Evolutionary conservation across 1,139 yeast species (phyloP), one percentile per base, ranked within the genome.

Genomic region (Yamadazyma dendronema): DNA sequence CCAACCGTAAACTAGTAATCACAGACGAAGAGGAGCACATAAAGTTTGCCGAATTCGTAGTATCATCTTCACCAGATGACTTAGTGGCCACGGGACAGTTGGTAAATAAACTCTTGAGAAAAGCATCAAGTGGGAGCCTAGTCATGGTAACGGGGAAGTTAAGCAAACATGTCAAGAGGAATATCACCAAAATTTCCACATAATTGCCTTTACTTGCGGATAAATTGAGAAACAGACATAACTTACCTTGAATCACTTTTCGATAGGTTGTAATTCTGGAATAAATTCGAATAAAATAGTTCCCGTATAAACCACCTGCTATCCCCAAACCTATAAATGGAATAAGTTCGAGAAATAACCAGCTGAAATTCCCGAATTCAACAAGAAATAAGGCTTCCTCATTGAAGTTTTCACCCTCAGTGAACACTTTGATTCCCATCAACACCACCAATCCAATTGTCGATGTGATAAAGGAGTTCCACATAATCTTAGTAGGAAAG

Each of bases 391-490:
- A 65, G 25, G 82, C 80, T 38, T 74, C 67, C 42, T 79, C 78
- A 3, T 72, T 67, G 44, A 73, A 66, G 35, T 77, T 71, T 30
- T 73, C 49, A 7, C 77, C 77, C 27, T 67, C 74, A 31, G 84
- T 81, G 12, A 87, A 81, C 37, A 81, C 73, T 42, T 76, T 62
- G 40, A 74, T 67, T 31, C 84, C 84, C 3, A 62, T 58, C 23
- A 85, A 58, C 0, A 83, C 70, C 3, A 84, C 75, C n/a, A 83
- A 82, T 1, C 89, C 83, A 7, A 81, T 63, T 48, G 88, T 83
- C 1, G 95, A 83, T 44, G 87, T 78, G 3, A 85, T 83, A 59
- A 86, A 86, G 3, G 89, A 79, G 47, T 78, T 81, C 96, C 95
- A 86, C 81, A 85, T 77, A 45, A 81, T 72, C 41, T 71, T 74